Base-by-base conservation (phyloP, 495 filamentous ascomycete species). In the Xanthoparmelia taractica region DNA sequence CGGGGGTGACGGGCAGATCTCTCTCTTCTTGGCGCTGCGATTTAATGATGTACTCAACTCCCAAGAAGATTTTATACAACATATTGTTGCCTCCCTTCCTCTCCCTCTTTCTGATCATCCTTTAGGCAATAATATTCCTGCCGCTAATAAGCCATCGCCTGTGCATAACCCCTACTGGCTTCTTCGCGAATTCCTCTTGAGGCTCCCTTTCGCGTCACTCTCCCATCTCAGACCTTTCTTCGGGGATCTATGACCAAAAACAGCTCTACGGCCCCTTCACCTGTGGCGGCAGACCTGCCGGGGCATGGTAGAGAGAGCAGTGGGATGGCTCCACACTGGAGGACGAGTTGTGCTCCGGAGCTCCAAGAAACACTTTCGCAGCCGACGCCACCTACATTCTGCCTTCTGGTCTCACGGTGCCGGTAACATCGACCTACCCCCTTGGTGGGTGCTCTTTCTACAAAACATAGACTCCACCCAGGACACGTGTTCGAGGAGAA, bases 221-320 rank as follows among this genome's bases (percentile, higher is more conserved):
- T 20, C 29, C 15, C 29, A 20, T 33, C 17, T 54, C 17, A 31
- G 15, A 33, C 13, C 20, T 54, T 1, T 33, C 50, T 54, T 54
- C 29, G 29, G 20, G 50, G 29, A 54, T 54, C 27, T 23, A 70
- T 66, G 65, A 73, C 61, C 73, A 74, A 64, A 81, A 77, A 55
- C 74, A 50, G 33, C 50, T 79, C 48, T 77, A 84, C 67, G 77
- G 74, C 38, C 31, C 17, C 70, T 73, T 33, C 81, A 84, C 63
- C n/a, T 34, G 40, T 25, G 55, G 66, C 27, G 58, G 48, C 59
- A 61, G 56, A 55, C 43, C 36, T 25, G 58, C 50, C 36, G 41
- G 77, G 79, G 79, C 71, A 95, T 95, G 90, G 87, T 93, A 75
- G 89, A 95, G 87, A 87, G 86, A 73, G 87, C 87, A 60, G 84